Evolutionary conservation across 768 basidiomycete genomes (phyloP).

Genomic region (Tulasnella sp.): DNA sequence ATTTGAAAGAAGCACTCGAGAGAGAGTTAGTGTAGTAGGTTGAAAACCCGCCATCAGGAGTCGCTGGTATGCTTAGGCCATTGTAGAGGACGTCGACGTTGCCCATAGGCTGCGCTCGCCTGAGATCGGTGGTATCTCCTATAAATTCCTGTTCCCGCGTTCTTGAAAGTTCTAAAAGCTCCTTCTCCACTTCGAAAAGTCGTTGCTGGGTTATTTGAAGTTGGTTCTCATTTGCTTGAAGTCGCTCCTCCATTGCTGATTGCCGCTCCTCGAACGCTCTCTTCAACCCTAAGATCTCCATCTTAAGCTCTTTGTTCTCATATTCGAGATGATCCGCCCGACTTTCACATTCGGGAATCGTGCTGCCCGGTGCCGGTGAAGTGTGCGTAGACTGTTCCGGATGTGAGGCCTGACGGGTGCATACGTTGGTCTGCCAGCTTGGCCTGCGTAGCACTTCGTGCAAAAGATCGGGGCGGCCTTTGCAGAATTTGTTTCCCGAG

Average conservation of each 20-base stretch:
- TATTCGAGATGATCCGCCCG: not conserved
- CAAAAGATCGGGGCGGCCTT: not conserved
- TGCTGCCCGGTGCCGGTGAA: not conserved
- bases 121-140: not conserved
- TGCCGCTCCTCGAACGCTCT: not conserved
- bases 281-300: not conserved
- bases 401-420: too few relatives aligned
- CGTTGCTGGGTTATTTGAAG: not conserved
- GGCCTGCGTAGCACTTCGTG: not conserved
- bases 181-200: not conserved
- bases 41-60: not conserved
- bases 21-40: not conserved
- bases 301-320: not conserved
- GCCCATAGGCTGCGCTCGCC: not conserved
- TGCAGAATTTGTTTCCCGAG: not conserved
- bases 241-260: not conserved
- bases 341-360: not conserved
- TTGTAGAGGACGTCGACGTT: not conserved
- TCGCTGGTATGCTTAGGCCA: not conserved
- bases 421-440: not conserved
- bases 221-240: not conserved
- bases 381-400: not conserved
- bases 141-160: not conserved
- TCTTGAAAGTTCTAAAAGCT: not conserved
- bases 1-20: not conserved